These are phyloP conservation scores for Silene conica DNA, from an alignment of 148 eudicot genomes.

Conservation along the genomic window DNA sequence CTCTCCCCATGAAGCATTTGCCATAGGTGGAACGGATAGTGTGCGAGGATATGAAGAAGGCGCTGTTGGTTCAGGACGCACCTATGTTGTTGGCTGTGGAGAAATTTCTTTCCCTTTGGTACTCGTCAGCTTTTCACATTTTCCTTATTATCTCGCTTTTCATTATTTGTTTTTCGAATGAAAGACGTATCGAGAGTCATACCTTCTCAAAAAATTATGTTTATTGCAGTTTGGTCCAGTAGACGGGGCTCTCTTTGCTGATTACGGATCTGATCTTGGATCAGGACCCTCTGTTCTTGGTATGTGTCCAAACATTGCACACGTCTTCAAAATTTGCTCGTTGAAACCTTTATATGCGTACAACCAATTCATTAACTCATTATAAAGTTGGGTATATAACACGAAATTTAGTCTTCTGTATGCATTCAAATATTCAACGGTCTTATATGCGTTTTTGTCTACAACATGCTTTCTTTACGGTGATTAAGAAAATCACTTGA, in stretches of 20 bases:
- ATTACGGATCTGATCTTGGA: constrained; percentile 95
- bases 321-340: neutral
- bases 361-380: neutral
- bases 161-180: neutral
- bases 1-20: constrained; percentile 97
- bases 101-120: constrained; percentile 94
- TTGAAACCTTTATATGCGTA: neutral
- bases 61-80: constrained; percentile 87
- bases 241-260: constrained; percentile 86
- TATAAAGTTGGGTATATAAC: neutral
- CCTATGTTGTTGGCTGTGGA: constrained; percentile 86
- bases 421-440: neutral
- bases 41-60: constrained; percentile 99
- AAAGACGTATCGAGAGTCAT: neutral
- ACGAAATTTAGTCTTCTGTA: neutral
- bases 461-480: too few species aligned
- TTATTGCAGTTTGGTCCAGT: constrained; percentile 71
- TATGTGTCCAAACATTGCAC: constrained; percentile 24
- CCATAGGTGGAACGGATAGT: constrained; percentile 95
- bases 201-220: neutral
- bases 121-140: constrained; percentile 10
- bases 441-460: neutral
- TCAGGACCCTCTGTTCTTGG: constrained; percentile 84
- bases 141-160: neutral
- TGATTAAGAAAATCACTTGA: too few species aligned